phyloP scores from a whole-genome alignment of 192 early-diverging fungal genomes.

The Dimargaris cristalligena region DNA sequence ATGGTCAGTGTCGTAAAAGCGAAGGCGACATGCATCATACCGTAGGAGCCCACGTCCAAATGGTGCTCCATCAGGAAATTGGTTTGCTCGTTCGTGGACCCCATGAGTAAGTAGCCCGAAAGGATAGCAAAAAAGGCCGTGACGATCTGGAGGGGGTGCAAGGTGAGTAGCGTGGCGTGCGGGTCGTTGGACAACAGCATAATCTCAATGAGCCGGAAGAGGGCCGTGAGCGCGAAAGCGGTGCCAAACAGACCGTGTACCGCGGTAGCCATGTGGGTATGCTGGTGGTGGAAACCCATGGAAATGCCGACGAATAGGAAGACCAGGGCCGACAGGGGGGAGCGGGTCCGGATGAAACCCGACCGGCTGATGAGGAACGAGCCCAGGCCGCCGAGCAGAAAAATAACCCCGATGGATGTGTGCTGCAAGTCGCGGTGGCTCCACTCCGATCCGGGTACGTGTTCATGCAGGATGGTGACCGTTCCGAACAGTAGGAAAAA shows the following conservation, averaged over 20 bases:
- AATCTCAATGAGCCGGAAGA: background rate
- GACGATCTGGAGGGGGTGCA: slow-evolving; percentile 5
- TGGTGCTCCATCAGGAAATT: background rate
- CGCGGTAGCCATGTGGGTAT: background rate
- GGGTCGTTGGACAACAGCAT: background rate
- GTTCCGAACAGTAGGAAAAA: slow-evolving; percentile 5
- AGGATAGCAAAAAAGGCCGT: slow-evolving; percentile 1
- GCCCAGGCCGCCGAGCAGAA: slow-evolving; percentile 1
- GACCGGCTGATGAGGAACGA: background rate
- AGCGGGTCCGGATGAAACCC: background rate
- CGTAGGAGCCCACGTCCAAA: background rate
- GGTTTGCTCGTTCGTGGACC: slow-evolving; percentile 3
- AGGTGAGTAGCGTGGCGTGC: background rate
- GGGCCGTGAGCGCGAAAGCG: background rate
- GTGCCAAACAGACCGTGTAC: background rate
- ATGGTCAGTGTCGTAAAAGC: background rate
- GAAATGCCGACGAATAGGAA: slow-evolving; percentile 5
- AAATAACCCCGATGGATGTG: slow-evolving; percentile 4
- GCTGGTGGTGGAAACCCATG: slow-evolving; percentile 10
- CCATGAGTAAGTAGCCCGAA: slow-evolving; percentile 5
- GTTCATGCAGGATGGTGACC: slow-evolving; percentile 4
- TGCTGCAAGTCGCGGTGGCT: slow-evolving; percentile 1
- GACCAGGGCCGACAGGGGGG: background rate
- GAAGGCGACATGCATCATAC: background rate
- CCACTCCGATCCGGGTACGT: background rate